Evolutionary conservation across 1,139 yeast genomes (phyloP), one percentile per base, ranked within the genome.

Genomic region (Casaregolazyma lundiana): DNA sequence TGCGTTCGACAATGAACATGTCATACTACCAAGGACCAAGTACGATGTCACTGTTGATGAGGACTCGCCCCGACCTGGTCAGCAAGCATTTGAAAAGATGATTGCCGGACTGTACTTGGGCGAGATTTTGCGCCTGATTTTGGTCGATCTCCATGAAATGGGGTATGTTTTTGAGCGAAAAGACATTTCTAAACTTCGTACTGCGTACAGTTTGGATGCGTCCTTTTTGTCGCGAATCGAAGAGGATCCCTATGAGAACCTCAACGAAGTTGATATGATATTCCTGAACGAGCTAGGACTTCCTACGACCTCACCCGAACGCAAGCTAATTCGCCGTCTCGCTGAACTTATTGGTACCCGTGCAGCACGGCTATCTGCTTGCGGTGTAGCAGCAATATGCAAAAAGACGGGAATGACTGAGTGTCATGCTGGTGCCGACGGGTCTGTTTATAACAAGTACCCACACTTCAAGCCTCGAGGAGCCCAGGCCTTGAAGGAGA

Each of bases 51-150:
- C 71, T 57, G 82, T 92, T 55, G 98, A 92, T 68, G 72, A 71
- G 39, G 84, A 85, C 62, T 84, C 95, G 41, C 97, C 97, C 61
- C 84, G 97, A 71, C 97, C 97, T 44, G 90, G 94, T 56, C 96
- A 90, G 71, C 98, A 92, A 71, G 67, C 92, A 44, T 92, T 88
- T 66, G 98, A 92, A 73, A 92, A 92, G 74, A 89, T 92, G 97
- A 88, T 90, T 60, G 87, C 96, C 38, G 98, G 98, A 54, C 86
- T 88, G 71, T 92, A 92, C 69, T 75, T 92, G 61, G 98, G 98
- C 61, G 98, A 92, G 73, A 75, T 92, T 38, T 71, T 90, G 60
- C 81, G 98, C 67, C 75, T 88, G 64, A 78, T 85, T 48, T 73
- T 92, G 60, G 63, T 89, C 36, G 97, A 90, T 57, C 75, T 87